These are phyloP conservation scores for Ulvella scutata DNA, from an alignment of 139 green algal genomes.

Conservation along the genomic window DNA sequence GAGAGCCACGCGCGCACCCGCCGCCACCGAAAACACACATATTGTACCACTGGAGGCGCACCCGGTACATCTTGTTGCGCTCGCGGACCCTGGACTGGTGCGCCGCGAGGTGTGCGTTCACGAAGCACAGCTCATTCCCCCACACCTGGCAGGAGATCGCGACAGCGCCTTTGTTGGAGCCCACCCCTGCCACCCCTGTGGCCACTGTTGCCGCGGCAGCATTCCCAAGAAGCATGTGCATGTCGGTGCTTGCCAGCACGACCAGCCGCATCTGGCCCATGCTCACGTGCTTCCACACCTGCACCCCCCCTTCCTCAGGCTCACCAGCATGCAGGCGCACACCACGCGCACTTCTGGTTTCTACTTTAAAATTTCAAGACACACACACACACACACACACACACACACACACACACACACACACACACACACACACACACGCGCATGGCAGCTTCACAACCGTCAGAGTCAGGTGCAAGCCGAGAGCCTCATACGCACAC, in stretches of 20 bases:
- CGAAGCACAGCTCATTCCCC: slow-evolving; percentile 46
- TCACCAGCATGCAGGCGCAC: no score
- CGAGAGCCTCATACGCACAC: no score
- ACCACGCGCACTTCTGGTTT: no score
- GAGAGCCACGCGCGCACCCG: no score
- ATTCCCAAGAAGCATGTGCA: background rate
- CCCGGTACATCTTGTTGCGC: slow-evolving; percentile 25
- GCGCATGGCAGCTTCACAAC: no score
- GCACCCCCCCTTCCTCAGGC: no score
- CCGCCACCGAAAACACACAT: no score
- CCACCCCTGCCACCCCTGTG: slow-evolving; percentile 20
- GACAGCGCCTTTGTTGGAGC: slow-evolving; percentile 39
- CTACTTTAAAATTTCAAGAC: no score
- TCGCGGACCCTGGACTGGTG: slow-evolving; percentile 32
- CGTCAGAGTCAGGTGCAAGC: no score
- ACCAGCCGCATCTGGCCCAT: slow-evolving; percentile 47
- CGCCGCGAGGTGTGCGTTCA: slow-evolving; percentile 49
- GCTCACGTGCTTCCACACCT: slow-evolving; percentile 20
- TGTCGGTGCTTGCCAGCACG: slow-evolving; percentile 6
- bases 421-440: no score
- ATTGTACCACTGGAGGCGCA: background rate
- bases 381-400: no score
- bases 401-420: no score
- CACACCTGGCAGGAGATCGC: slow-evolving; percentile 20
- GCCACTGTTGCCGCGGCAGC: background rate